These are phyloP conservation scores for Phaffia australis DNA, from an alignment of 768 basidiomycete genomes.

Conservation along the genomic window DNA sequence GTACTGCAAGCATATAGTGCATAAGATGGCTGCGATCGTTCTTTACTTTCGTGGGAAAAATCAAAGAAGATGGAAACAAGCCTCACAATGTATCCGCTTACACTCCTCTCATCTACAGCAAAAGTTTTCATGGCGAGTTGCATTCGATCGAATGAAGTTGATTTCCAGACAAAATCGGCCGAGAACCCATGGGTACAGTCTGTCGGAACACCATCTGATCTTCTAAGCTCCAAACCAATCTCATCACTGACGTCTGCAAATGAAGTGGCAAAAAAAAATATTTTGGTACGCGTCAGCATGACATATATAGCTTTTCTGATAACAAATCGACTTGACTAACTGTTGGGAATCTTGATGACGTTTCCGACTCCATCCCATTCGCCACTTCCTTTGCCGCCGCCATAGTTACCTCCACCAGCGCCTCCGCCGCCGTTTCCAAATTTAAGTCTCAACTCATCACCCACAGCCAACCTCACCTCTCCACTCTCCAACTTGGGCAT, in stretches of 20 bases:
- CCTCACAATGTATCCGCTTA: constrained; percentile 91
- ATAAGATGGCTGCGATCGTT: background rate
- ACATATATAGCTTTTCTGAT: background rate
- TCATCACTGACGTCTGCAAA: constrained; percentile 90
- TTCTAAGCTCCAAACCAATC: constrained; percentile 81
- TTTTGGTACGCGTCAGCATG: background rate
- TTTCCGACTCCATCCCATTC: constrained; percentile 93
- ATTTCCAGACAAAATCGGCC: constrained; percentile 99
- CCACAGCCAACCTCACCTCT: constrained; percentile 90
- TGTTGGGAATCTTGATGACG: constrained; percentile 98
- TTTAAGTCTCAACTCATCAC: constrained; percentile 83
- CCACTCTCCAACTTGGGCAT: constrained; percentile 96
- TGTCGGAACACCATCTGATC: constrained; percentile 82
- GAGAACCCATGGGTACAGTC: constrained; percentile 91
- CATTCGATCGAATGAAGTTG: constrained; percentile 98
- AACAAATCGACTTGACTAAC: constrained; percentile 45
- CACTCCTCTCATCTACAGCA: constrained; percentile 97
- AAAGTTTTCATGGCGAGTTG: constrained; percentile 99
- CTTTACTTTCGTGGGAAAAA: background rate
- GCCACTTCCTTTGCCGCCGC: constrained; percentile 50
- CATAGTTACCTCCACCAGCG: constrained; percentile 33
- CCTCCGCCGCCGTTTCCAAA: constrained; percentile 57
- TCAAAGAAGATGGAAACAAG: background rate
- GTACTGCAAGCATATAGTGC: constrained; percentile 49
- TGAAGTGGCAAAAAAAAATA: background rate